Percentiles rank a stretch among this genome's conserved stretches.
phyloP scores from a whole-genome alignment of 208 protist species.

The Crithidia bombi region DNA sequence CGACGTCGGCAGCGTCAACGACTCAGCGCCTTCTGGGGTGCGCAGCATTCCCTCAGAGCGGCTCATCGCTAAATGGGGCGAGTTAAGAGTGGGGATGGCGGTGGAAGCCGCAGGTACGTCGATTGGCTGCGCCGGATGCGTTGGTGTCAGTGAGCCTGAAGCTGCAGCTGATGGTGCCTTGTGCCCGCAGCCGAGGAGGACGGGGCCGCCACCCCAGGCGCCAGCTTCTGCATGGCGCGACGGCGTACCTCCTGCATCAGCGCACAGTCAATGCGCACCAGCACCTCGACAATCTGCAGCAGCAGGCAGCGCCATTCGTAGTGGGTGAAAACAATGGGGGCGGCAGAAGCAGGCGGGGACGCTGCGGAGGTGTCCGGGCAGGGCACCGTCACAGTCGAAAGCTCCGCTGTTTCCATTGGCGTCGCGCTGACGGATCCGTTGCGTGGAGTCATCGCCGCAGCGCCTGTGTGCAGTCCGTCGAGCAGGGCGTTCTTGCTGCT shows the following conservation, averaged over 20 bases:
- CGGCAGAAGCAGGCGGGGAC: background rate
- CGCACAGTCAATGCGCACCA: conserved; percentile 56
- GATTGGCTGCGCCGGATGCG: conserved; percentile 5
- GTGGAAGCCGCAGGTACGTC: conserved; percentile 3
- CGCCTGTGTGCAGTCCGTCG: conserved; percentile 7
- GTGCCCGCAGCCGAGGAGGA: background rate
- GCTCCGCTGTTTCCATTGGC: background rate
- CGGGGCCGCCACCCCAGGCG: background rate
- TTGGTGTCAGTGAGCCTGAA: conserved; percentile 6
- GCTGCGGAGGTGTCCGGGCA: background rate
- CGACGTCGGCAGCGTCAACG: background rate
- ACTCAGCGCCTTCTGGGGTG: conserved; percentile 13
- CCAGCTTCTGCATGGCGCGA: conserved; percentile 14
- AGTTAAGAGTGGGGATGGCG: conserved; percentile 16
- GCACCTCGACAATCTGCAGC: conserved; percentile 52
- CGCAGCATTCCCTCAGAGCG: conserved; percentile 13
- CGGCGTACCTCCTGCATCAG: conserved; percentile 29
- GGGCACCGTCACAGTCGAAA: conserved; percentile 2
- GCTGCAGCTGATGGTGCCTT: background rate
- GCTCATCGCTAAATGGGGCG: conserved; percentile 5
- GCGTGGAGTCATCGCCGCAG: conserved; percentile 5
- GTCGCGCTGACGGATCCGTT: conserved; percentile 13
- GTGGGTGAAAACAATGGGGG: conserved; percentile 23
- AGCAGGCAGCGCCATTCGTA: conserved; percentile 59
- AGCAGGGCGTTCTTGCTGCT: conserved; percentile 2